Evolutionary conservation across 192 early-diverging fungal genomes (phyloP).

Genomic region (Coemansia umbellata): DNA sequence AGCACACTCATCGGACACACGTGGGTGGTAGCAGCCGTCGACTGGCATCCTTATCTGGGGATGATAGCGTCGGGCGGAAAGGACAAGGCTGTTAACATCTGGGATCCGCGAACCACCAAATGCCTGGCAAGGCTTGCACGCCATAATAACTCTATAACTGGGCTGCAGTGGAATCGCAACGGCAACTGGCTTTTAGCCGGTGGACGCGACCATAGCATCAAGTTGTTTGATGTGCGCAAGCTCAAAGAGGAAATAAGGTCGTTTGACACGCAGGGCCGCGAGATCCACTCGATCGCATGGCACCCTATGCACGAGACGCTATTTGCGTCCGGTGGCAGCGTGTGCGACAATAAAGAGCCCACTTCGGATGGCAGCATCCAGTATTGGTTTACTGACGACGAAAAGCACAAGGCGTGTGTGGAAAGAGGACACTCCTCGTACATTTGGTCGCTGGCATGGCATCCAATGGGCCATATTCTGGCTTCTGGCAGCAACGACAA

Average conservation of each 20-base stretch:
- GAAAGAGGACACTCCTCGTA: constrained; percentile 84
- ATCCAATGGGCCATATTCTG: constrained; percentile 93
- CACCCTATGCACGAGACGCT: constrained; percentile 91
- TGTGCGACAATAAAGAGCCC: constrained; percentile 60
- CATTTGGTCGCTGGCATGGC: constrained; percentile 96
- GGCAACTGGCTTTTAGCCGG: constrained; percentile 95
- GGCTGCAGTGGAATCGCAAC: constrained; percentile 89
- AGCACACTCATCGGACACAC: constrained; percentile 78
- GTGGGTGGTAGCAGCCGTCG: constrained; percentile 95
- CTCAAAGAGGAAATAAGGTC: constrained; percentile 82
- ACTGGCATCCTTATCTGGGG: constrained; percentile 95
- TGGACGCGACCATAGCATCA: constrained; percentile 84
- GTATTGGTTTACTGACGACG: constrained; percentile 78
- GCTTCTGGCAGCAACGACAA: constrained; percentile 95
- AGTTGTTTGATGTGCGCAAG: constrained; percentile 91
- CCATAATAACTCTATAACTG: constrained; percentile 90
- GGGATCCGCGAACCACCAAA: constrained; percentile 93
- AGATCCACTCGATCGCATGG: constrained; percentile 89
- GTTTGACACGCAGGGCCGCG: constrained; percentile 86
- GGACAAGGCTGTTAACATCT: constrained; percentile 93
- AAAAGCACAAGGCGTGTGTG: constrained; percentile 45
- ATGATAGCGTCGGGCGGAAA: constrained; percentile 92
- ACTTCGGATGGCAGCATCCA: constrained; percentile 51
- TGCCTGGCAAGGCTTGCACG: constrained; percentile 85
- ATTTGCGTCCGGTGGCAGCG: constrained; percentile 84